phyloP scores from a whole-genome alignment of 306 rosid species.

The Acmispon strigosus region DNA sequence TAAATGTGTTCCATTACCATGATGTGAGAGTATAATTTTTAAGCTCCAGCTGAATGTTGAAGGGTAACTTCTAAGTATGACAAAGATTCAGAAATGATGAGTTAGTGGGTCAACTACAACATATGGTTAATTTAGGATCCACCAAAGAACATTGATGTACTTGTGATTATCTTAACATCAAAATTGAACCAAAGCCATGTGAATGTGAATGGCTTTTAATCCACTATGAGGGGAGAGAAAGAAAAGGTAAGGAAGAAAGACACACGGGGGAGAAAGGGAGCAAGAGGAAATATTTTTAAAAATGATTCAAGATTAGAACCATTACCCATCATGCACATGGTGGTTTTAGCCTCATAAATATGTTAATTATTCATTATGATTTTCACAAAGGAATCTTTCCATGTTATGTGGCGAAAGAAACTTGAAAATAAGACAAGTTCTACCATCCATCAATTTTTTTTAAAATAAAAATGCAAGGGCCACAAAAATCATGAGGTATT shows the following conservation, averaged over 20 bases:
- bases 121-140: slow-evolving; percentile 24
- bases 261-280: neutral
- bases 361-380: slow-evolving; percentile 39
- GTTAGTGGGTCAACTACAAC: slow-evolving; percentile 28
- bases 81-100: slow-evolving; percentile 73
- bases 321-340: slow-evolving; percentile 32
- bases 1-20: slow-evolving; percentile 23
- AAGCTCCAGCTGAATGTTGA: slow-evolving; percentile 20
- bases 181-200: slow-evolving; percentile 39
- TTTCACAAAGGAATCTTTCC: slow-evolving; percentile 71
- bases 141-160: slow-evolving; percentile 29
- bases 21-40: slow-evolving; percentile 31
- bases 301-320: slow-evolving; percentile 16
- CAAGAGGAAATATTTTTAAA: neutral
- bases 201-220: slow-evolving; percentile 26
- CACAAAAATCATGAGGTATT: slow-evolving; percentile 12
- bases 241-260: slow-evolving; percentile 11
- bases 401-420: slow-evolving; percentile 54
- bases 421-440: slow-evolving; percentile 55
- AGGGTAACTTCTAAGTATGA: slow-evolving; percentile 91
- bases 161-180: slow-evolving; percentile 32
- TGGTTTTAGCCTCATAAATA: slow-evolving; percentile 25
- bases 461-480: slow-evolving; percentile 5
- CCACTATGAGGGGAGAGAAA: neutral
- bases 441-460: slow-evolving; percentile 13